Evolutionary conservation across 2,329 filamentous ascomycete species (phyloP).

Genomic region (Pyrenochaeta sp.): DNA sequence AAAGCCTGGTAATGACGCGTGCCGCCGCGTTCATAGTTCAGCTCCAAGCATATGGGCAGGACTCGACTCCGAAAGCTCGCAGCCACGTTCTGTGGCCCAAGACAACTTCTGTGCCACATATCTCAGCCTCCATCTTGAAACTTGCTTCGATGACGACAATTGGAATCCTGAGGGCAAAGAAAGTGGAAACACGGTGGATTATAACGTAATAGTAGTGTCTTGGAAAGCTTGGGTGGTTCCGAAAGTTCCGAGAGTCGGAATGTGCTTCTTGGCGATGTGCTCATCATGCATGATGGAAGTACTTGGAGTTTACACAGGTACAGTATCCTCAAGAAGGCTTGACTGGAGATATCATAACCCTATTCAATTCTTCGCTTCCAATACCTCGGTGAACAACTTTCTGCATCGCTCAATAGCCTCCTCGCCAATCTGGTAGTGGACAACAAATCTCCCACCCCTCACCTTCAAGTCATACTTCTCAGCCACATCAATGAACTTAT

Average conservation of each 20-base stretch:
- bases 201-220: conserved; percentile 30
- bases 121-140: conserved; percentile 21
- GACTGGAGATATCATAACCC: no score
- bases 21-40: no score
- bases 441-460: conserved; percentile 66
- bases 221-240: conserved; percentile 17
- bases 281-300: conserved; percentile 6
- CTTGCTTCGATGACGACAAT: conserved; percentile 28
- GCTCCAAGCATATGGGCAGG: conserved; percentile 1
- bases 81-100: conserved; percentile 9
- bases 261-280: not conserved
- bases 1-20: no score
- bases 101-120: conserved; percentile 16
- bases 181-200: conserved; percentile 3
- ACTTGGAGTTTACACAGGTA: conserved; percentile 2
- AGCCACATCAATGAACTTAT: conserved; percentile 63
- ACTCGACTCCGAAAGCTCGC: conserved; percentile 1
- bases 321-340: not conserved
- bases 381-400: conserved; percentile 32
- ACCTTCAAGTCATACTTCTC: conserved; percentile 65
- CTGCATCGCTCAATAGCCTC: conserved; percentile 62
- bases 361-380: conserved; percentile 30
- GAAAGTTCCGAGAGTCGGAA: conserved; percentile 16
- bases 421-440: conserved; percentile 76
- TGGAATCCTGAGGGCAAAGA: no score